Evolutionary conservation across 2,329 filamentous ascomycete species (phyloP), one percentile per base, ranked within the genome.

Genomic region (Escovopsis sp.): DNA sequence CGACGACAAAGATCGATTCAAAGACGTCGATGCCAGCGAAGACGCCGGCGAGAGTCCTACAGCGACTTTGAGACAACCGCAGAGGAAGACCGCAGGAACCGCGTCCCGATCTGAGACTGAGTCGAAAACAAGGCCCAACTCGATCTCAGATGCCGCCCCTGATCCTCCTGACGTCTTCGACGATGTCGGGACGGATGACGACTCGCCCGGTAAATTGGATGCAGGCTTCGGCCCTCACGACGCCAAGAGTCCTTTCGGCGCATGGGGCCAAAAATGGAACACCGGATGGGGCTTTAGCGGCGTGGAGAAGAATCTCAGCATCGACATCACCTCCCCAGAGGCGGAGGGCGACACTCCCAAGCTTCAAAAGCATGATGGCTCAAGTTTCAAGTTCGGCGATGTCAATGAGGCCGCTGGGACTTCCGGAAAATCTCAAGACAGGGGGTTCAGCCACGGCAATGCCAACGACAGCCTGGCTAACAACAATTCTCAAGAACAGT

Each of bases 141-240:
- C 21, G 9, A 11, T 25, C 7, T 25, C 35, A 11, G 32, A 32
- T 27, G 30, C 34, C 33, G 34, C 26, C n/a, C 15, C 34, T 13
- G 27, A 29, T 38, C 52, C 15, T 45, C 53, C 50, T 16, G 54
- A 56, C 34, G 44, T 52, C 5, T 82, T 83, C 44, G 66, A 80
- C 31, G 76, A 83, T 19, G 73, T 85, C 43, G 79, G 73, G 46
- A 55, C 84, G 18, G 52, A 52, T n/a, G 68, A 76, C 43, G 74
- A 78, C 37, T 49, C 57, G 18, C 63, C 60, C n/a, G 70, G 72
- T 2, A 69, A 71, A 37, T 49, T 74, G 5, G 70, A 76, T 41
- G 49, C 74, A 12, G 67, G 62, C 40, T 66, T 75, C 45, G 67
- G 66, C 34, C 51, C 59, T 23, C n/a, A 59, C 17, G 60, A 61